A percentile compares a stretch with the other conserved stretches of the same genome.
Evolutionary conservation across 768 basidiomycete genomes (phyloP).

Genomic region (Infundibulicybe gibba): DNA sequence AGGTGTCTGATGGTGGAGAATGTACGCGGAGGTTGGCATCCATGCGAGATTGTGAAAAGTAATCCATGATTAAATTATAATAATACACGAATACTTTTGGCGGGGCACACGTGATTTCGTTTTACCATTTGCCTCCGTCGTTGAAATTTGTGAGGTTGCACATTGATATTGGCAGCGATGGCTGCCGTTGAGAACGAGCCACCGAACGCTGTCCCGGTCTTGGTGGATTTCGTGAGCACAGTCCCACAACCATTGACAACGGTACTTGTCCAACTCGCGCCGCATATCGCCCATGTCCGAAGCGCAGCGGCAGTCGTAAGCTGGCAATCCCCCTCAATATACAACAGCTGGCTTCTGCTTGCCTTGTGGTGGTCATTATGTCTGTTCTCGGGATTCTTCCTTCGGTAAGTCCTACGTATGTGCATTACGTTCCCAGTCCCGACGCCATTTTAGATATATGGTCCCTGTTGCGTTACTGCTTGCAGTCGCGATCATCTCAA

Average conservation of each 20-base stretch:
- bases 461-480: slow-evolving; percentile 8
- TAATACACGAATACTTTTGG: too few species aligned
- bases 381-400: slow-evolving; percentile 46
- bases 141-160: too few species aligned
- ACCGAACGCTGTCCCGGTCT: slow-evolving; percentile 9
- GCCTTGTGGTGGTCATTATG: slow-evolving; percentile 78
- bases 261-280: slow-evolving; percentile 60
- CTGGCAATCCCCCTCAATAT: slow-evolving; percentile 52
- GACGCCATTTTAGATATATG: slow-evolving; percentile 10
- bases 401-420: slow-evolving; percentile 25
- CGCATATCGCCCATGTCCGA: slow-evolving; percentile 41
- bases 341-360: slow-evolving; percentile 64
- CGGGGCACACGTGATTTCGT: too few species aligned
- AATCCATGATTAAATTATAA: too few species aligned
- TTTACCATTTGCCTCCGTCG: too few species aligned
- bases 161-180: background rate
- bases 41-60: too few species aligned
- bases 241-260: slow-evolving; percentile 64
- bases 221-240: slow-evolving; percentile 47
- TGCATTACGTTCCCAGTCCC: too few species aligned
- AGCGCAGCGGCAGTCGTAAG: slow-evolving; percentile 43
- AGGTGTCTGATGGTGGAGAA: too few species aligned
- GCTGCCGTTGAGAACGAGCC: background rate
- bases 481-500: slow-evolving; percentile 1
- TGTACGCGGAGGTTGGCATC: too few species aligned